Base-by-base conservation (phyloP, 2,329 filamentous ascomycete genomes). In the Aspergillus oerlinghausenensis region DNA sequence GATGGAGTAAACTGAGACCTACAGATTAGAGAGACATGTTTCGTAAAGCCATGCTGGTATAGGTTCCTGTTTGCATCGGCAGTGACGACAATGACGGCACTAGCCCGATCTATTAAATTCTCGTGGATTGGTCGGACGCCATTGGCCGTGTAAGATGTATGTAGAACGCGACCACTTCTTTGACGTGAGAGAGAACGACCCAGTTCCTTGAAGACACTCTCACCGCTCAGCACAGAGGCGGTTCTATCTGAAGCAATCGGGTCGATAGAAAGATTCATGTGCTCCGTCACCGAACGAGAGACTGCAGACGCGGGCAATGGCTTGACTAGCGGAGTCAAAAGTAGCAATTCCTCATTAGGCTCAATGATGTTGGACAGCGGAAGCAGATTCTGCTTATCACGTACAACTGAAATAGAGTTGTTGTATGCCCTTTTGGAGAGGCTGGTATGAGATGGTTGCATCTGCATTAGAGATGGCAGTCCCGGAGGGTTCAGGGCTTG, bases 11-110 rank as follows among this genome's bases (percentile, higher is more conserved):
- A 70, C 47, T 77, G 72, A 8, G 75, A 68, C 56, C 75, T 77
- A 75, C 92, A 97, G 75, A 97, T 93, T 88, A 96, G 94, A 11
- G 92, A 88, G 8, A 97, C 90, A 63, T 97, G 93, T 71, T 97
- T 97, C 1, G 93, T 93, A 70, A 97, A 97, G 0, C 92, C 92
- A 51, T 91, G 86, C 71, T 97, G 93, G 69, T 97, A 97, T 14
- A 96, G 77, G 68, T 97, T 97, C 43, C 92, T 84, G 69, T 96
- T 96, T 0, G 92, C 92, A 75, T 97, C 93, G 9, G 93, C 93
- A 0, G 93, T 97, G 32, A 97, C 84, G 51, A 97, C 87, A 60
- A 97, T 88, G 60, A 97, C 91, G 3, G 89, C 90, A 52, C 88
- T 90, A 10, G 92, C 92, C 64, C 92, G 83, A 63, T 92, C 89